Evolutionary conservation across 2,329 filamentous ascomycete species (phyloP), one percentile per base, ranked within the genome.

Genomic region (Ceratocystis eucalypticola): DNA sequence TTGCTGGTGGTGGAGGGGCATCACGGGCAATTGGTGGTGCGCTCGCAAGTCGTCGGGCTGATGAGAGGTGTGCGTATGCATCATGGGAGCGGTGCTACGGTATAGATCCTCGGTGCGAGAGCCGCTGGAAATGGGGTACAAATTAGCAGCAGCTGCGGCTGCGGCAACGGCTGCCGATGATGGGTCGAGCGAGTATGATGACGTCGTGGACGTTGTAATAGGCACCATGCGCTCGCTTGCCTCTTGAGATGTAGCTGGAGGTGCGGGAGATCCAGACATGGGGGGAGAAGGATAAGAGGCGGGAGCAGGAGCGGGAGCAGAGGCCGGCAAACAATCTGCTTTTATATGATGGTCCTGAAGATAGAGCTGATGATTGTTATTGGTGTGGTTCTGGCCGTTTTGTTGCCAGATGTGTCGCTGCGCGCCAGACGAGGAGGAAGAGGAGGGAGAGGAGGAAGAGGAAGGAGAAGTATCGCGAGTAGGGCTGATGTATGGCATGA

Each of bases 251-350:
- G 82, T 84, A 74, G 80, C 78, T 75, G 83, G 81, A 72, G 81
- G 77, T 71, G 80, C 80, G 72, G 84, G 83, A 79, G 85, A 86
- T 74, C 83, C 84, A 80, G 85, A 87, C 85, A 88, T 88, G 80
- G 85, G 85, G 78, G 85, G 85, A 80, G 85, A 88, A 74, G 84
- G 85, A 77, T 88, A 88, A 79, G 79, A 79, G 73, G 78, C 78
- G 72, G 78, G 80, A 77, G 79, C 78, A 78, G 77, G 25, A 73
- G 77, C 79, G 78, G 80, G 77, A 79, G 76, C 77, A 44, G 59
- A 22, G 22, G 6, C 22, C 22, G 37, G 12, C 25, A 30, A 17
- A 57, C 8, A 53, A 17, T 33, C 55, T 41, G 33, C 20, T 41
- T 53, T 48, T 45, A n/a, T 37, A 28, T 66, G 44, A n/a, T 63